phyloP scores from a whole-genome alignment of 805 yeast species.

The Ogataea neopini region DNA sequence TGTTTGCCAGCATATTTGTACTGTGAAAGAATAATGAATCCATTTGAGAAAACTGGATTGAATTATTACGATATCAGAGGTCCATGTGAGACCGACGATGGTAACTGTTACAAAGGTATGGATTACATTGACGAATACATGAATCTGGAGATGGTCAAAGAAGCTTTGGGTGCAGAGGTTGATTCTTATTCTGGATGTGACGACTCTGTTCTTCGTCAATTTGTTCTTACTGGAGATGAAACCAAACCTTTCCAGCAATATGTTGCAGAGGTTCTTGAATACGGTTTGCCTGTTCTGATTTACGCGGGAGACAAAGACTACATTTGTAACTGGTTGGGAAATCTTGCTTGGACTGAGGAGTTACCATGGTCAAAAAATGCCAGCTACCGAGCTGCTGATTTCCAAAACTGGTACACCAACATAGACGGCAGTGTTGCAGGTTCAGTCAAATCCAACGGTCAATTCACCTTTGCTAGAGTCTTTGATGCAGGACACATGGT shows the following conservation, averaged over 20 bases:
- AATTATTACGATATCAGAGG: slow-evolving; percentile 90
- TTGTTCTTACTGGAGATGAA: slow-evolving; percentile 87
- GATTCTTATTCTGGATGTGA: slow-evolving; percentile 75
- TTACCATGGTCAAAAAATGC: slow-evolving; percentile 46
- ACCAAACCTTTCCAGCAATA: slow-evolving; percentile 83
- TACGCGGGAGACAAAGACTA: slow-evolving; percentile 97
- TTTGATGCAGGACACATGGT: slow-evolving; percentile 97
- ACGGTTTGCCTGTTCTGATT: slow-evolving; percentile 76
- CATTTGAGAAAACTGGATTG: slow-evolving; percentile 80
- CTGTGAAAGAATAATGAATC: slow-evolving; percentile 84
- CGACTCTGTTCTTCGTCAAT: slow-evolving; percentile 75
- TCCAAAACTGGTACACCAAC: slow-evolving; percentile 30
- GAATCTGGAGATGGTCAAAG: slow-evolving; percentile 73
- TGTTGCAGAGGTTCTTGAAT: slow-evolving; percentile 69
- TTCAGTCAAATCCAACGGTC: slow-evolving; percentile 47
- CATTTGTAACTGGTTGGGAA: slow-evolving; percentile 96
- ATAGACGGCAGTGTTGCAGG: slow-evolving; percentile 36
- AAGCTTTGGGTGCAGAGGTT: slow-evolving; percentile 89
- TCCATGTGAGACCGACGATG: slow-evolving; percentile 64
- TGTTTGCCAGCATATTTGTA: slow-evolving; percentile 91
- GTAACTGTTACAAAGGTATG: slow-evolving; percentile 78
- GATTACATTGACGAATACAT: slow-evolving; percentile 75
- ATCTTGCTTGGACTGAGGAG: slow-evolving; percentile 78
- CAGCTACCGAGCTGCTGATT: slow-evolving; percentile 21
- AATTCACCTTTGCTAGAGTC: slow-evolving; percentile 79